Percentiles rank a stretch among this genome's conserved stretches.
These are phyloP conservation scores for Trametes cubensis DNA, from an alignment of 768 basidiomycete species.

Conservation along the genomic window DNA sequence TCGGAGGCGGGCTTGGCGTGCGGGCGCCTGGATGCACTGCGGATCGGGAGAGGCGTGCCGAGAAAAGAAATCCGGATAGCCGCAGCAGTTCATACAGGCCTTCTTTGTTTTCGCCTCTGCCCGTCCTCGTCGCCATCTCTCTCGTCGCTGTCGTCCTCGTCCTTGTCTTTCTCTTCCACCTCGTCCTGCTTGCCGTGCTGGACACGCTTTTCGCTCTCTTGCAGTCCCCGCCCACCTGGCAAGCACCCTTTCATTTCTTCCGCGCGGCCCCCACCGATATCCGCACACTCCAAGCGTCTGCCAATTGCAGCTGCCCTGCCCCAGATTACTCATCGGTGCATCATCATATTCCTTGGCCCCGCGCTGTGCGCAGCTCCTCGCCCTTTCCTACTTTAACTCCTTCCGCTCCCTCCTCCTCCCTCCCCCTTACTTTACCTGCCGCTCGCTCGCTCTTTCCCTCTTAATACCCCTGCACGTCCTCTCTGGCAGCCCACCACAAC, in stretches of 20 bases:
- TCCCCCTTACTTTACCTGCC: not conserved
- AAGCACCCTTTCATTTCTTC: not conserved
- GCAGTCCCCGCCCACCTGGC: not conserved
- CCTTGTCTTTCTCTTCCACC: not conserved
- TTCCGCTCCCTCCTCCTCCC: slow-evolving; percentile 12
- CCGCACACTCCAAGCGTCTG: slow-evolving; percentile 5
- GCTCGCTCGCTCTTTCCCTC: not conserved
- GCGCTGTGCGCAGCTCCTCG: slow-evolving; percentile 29
- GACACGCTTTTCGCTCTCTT: slow-evolving; percentile 15
- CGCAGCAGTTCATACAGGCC: not conserved
- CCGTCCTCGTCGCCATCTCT: not conserved
- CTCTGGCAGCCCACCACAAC: not conserved
- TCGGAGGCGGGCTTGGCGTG: not conserved
- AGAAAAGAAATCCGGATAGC: too few relatives aligned
- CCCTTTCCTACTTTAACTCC: slow-evolving; percentile 14
- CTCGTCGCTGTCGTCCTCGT: not conserved
- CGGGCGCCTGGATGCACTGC: not conserved
- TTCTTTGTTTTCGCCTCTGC: slow-evolving; percentile 1
- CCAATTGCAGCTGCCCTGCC: not conserved
- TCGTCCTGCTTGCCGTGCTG: slow-evolving; percentile 20
- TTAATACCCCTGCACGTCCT: not conserved
- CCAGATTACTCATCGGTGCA: slow-evolving; percentile 23
- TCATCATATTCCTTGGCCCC: slow-evolving; percentile 25
- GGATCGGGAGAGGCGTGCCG: not conserved
- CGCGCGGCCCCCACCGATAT: not conserved